Percentiles rank a stretch among this genome's conserved stretches.
Evolutionary conservation across 1,284 basidiomycete species (phyloP).

Genomic region (Amanita bisporigera): DNA sequence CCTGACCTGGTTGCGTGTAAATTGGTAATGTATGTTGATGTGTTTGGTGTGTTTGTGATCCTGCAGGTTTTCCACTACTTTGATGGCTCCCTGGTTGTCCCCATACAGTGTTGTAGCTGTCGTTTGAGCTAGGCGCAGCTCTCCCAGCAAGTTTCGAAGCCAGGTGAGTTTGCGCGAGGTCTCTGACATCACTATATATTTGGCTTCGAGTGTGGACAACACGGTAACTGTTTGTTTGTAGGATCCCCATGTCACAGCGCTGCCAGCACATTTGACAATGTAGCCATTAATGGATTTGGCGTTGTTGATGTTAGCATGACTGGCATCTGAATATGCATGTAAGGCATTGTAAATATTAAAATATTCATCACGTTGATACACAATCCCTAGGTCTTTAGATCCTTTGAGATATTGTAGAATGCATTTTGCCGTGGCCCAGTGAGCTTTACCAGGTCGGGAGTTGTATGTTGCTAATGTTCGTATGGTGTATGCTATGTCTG

Average conservation of each 20-base stretch:
- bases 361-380: no score
- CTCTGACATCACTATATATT: not conserved
- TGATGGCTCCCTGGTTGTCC: constrained; percentile 35
- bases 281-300: constrained; percentile 1
- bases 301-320: not conserved
- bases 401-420: constrained; percentile 14
- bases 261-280: not conserved
- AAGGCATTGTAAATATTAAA: not conserved
- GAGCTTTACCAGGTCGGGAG: not conserved
- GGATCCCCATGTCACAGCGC: constrained; percentile 4
- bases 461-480: constrained; percentile 8
- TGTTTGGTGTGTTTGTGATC: constrained; percentile 30
- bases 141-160: constrained; percentile 28
- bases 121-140: constrained; percentile 35
- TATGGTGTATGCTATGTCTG: constrained; percentile 13
- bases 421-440: constrained; percentile 9
- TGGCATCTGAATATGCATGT: not conserved
- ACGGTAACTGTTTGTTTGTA: not conserved
- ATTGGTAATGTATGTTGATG: constrained; percentile 12
- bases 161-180: constrained; percentile 16
- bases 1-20: no score
- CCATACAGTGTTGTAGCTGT: constrained; percentile 17
- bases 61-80: constrained; percentile 19
- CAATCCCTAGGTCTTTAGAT: not conserved
- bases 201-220: not conserved